Conservation (phyloP, 495 filamentous ascomycete species). For the Annulohypoxylon moriforme region DNA sequence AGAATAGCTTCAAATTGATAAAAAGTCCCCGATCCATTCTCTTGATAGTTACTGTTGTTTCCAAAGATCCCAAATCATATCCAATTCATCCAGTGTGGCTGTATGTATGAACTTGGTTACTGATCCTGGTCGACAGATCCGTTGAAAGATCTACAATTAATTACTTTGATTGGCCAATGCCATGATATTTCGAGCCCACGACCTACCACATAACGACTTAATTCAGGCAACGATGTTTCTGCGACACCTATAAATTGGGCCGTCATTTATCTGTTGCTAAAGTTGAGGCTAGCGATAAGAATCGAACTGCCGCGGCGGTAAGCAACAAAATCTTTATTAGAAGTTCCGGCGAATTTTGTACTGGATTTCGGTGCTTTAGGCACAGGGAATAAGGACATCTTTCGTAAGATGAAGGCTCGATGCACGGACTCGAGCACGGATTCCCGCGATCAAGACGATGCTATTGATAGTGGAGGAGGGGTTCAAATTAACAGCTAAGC, state of each 20-base stretch:
- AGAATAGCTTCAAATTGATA: conserved; percentile 30
- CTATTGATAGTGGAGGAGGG: neutral
- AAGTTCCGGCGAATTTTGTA: conserved; percentile 1
- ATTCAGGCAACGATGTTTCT: conserved; percentile 17
- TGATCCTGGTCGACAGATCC: neutral
- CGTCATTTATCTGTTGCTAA: neutral
- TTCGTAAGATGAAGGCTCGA: neutral
- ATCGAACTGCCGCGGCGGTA: neutral
- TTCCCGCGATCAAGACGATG: neutral
- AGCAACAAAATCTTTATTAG: neutral
- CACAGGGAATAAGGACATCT: neutral
- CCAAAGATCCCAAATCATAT: neutral
- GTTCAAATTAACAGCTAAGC: conserved; percentile 1
- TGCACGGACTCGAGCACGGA: neutral
- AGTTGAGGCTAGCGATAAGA: neutral
- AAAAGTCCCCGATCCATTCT: conserved; percentile 5
- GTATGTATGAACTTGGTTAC: neutral
- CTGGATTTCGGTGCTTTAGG: neutral
- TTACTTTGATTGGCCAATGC: conserved; percentile 6
- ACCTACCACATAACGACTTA: neutral
- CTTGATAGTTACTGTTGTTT: neutral
- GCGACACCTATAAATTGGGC: neutral
- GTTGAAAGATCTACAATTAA: neutral
- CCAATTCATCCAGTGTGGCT: conserved; percentile 3
- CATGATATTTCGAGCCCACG: neutral